phyloP scores from a whole-genome alignment of 495 filamentous ascomycete species.

The Aspergillus mulundensis region DNA sequence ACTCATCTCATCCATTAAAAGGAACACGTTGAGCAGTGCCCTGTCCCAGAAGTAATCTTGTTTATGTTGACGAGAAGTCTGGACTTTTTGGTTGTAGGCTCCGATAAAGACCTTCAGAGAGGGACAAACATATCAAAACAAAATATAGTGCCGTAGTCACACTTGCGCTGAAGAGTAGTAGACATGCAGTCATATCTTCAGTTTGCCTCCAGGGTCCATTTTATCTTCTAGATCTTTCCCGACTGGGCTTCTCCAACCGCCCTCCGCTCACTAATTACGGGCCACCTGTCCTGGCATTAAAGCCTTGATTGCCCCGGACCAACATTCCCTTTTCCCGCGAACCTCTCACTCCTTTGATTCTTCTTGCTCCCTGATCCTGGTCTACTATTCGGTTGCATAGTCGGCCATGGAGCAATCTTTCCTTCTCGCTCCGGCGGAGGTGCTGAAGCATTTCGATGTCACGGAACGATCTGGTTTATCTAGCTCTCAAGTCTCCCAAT shows the following conservation, averaged over 20 bases:
- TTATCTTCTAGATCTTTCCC: conserved; percentile 21
- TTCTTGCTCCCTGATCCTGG: conserved; percentile 19
- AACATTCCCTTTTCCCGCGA: conserved; percentile 1
- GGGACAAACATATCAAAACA: too few relatives aligned
- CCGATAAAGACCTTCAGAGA: too few relatives aligned
- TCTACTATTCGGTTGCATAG: conserved; percentile 17
- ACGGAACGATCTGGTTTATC: conserved; percentile 64
- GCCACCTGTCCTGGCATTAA: conserved; percentile 32
- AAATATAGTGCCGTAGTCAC: too few relatives aligned
- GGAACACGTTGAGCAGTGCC: conserved; percentile 39
- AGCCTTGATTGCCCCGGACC: conserved; percentile 17
- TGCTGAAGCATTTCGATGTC: conserved; percentile 68
- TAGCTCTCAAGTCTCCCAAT: conserved; percentile 59
- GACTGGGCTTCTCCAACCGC: conserved; percentile 9
- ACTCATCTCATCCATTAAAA: conserved; percentile 11
- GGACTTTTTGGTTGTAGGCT: too few relatives aligned
- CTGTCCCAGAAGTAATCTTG: too few relatives aligned
- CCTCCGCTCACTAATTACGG: conserved; percentile 7
- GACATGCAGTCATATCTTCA: conserved; percentile 4
- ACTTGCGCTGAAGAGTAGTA: neutral
- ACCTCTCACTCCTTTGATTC: conserved; percentile 18
- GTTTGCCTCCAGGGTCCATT: conserved; percentile 13
- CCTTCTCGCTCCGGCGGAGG: conserved; percentile 60
- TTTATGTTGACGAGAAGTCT: too few relatives aligned
- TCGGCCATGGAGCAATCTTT: conserved; percentile 76